Evolutionary conservation across 768 basidiomycete genomes (phyloP).

Genomic region (Hygrocybe punicea): DNA sequence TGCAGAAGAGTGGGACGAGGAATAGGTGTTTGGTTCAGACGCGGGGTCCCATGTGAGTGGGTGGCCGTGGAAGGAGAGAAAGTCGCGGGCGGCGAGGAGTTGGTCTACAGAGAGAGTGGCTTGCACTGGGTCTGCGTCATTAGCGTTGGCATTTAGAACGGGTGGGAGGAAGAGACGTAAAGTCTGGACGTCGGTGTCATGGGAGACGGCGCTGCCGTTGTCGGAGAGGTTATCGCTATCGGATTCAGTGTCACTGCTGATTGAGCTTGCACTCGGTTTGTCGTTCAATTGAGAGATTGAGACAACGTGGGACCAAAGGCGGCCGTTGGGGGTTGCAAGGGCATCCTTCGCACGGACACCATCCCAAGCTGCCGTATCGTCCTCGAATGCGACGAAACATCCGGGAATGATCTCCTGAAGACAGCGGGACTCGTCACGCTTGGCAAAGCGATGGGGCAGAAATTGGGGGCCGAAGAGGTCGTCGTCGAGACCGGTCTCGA

Average conservation of each 20-base stretch:
- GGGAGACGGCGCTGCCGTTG: not conserved
- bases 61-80: conserved; percentile 24
- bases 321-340: not conserved
- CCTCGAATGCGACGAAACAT: conserved; percentile 2
- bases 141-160: not conserved
- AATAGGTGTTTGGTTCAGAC: too few species aligned
- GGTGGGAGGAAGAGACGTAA: not conserved
- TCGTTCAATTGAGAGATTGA: not conserved
- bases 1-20: not conserved
- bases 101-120: conserved; percentile 19
- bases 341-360: not conserved
- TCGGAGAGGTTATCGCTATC: not conserved
- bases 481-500: not conserved
- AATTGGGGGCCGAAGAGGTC: not conserved
- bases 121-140: not conserved
- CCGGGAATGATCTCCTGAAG: conserved; percentile 5
- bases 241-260: not conserved
- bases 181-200: not conserved
- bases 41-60: not conserved
- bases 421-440: not conserved
- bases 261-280: not conserved
- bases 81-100: conserved; percentile 42
- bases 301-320: not conserved
- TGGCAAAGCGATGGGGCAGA: not conserved
- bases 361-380: not conserved